A percentile compares a stretch with the other conserved stretches of the same genome.
phyloP scores from a whole-genome alignment of 768 basidiomycete species.

The Kwoniella sp. region DNA sequence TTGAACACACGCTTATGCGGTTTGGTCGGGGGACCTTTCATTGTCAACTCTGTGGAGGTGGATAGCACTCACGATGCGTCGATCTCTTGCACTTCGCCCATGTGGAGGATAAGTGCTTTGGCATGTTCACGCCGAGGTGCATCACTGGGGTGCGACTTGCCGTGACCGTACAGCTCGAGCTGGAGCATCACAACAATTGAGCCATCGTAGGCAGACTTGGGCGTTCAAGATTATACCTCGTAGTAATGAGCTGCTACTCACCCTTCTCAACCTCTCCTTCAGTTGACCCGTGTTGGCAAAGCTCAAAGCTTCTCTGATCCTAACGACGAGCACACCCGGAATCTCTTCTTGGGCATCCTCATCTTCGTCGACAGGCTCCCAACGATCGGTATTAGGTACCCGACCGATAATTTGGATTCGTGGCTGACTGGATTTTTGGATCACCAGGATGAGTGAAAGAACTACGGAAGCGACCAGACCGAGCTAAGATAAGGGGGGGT shows the following conservation, averaged over 20 bases:
- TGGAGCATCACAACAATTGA: slow-evolving; percentile 54
- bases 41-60: too few species aligned
- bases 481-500: slow-evolving; percentile 57
- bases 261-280: slow-evolving; percentile 69
- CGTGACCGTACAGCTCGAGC: slow-evolving; percentile 82
- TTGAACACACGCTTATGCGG: too few species aligned
- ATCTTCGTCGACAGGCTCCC: slow-evolving; percentile 87
- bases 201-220: too few species aligned
- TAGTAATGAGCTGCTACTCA: slow-evolving; percentile 58
- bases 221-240: too few species aligned
- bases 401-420: slow-evolving; percentile 90
- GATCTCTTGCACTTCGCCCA: slow-evolving; percentile 78
- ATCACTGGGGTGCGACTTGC: slow-evolving; percentile 83
- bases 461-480: slow-evolving; percentile 87
- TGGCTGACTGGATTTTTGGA: slow-evolving; percentile 82
- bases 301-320: slow-evolving; percentile 85
- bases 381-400: slow-evolving; percentile 81
- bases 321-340: slow-evolving; percentile 67
- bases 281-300: slow-evolving; percentile 96
- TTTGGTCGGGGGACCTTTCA: too few species aligned
- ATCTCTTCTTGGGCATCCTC: slow-evolving; percentile 69
- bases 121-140: slow-evolving; percentile 72
- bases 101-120: slow-evolving; percentile 81
- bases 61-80: slow-evolving; percentile 88
- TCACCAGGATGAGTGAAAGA: slow-evolving; percentile 82